phyloP scores from a whole-genome alignment of 805 yeast genomes.

The Citeromyces matritensis region DNA sequence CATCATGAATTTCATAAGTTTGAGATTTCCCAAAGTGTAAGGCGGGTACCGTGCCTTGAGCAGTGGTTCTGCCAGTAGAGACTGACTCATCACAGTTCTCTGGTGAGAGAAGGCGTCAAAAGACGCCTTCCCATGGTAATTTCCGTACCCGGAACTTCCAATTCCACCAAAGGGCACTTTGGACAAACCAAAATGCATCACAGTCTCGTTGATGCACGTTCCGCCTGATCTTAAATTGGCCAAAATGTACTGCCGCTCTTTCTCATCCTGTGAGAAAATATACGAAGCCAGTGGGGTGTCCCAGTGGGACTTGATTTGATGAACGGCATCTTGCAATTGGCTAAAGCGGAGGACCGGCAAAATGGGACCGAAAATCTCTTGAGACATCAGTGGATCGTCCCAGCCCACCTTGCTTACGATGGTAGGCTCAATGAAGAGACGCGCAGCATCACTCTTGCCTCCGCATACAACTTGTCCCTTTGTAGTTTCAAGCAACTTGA shows the following conservation, averaged over 20 bases:
- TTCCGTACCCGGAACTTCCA: constrained; percentile 73
- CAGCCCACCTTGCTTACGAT: constrained; percentile 46
- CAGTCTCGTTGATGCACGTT: constrained; percentile 50
- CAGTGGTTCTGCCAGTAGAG: constrained; percentile 45
- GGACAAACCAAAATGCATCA: constrained; percentile 53
- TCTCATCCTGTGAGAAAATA: constrained; percentile 35
- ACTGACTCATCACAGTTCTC: constrained; percentile 51
- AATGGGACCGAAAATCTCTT: constrained; percentile 77
- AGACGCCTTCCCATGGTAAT: constrained; percentile 65
- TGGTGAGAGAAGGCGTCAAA: constrained; percentile 65
- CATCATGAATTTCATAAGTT: constrained; percentile 6
- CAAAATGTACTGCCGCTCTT: constrained; percentile 33
- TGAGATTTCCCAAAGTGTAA: constrained; percentile 15
- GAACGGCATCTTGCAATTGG: constrained; percentile 25
- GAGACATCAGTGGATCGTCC: constrained; percentile 58
- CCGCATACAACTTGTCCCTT: constrained; percentile 38
- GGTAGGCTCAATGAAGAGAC: constrained; percentile 58
- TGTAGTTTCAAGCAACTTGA: constrained; percentile 24
- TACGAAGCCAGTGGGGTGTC: constrained; percentile 79
- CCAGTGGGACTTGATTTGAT: constrained; percentile 25
- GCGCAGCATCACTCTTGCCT: constrained; percentile 17
- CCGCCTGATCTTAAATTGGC: constrained; percentile 58
- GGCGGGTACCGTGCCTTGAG: constrained; percentile 60
- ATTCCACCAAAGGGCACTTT: constrained; percentile 86
- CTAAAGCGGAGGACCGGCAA: constrained; percentile 54